These are phyloP conservation scores for Paracoccidioides lutzii DNA, from an alignment of 2,329 filamentous ascomycete species.

Conservation along the genomic window DNA sequence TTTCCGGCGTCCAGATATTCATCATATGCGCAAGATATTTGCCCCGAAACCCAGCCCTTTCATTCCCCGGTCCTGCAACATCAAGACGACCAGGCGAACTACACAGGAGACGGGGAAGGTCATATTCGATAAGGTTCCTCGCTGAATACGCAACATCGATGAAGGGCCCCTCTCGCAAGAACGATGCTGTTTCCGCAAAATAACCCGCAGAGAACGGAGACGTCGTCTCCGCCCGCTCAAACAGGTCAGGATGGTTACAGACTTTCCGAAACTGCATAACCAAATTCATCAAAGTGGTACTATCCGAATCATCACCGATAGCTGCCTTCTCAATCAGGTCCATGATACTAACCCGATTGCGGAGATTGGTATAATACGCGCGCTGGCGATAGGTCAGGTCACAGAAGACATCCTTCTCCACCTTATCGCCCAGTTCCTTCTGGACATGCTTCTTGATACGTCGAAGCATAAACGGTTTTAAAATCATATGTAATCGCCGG, in stretches of 20 bases:
- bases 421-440: slow-evolving; percentile 97
- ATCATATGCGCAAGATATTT: slow-evolving; percentile 68
- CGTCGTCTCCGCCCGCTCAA: slow-evolving; percentile 82
- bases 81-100: slow-evolving; percentile 65
- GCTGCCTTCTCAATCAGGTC: slow-evolving; percentile 96
- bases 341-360: slow-evolving; percentile 97
- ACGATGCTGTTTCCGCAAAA: slow-evolving; percentile 91
- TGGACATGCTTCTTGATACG: slow-evolving; percentile 99
- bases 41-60: slow-evolving; percentile 62
- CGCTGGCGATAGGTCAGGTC: slow-evolving; percentile 92
- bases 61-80: slow-evolving; percentile 60
- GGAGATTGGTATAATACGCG: slow-evolving; percentile 79
- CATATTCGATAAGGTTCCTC: slow-evolving; percentile 72
- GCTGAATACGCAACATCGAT: slow-evolving; percentile 78
- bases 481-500: slow-evolving; percentile 92
- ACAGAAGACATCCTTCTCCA: slow-evolving; percentile 91
- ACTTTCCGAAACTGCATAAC: slow-evolving; percentile 99
- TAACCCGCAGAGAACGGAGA: slow-evolving; percentile 74
- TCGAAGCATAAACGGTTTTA: slow-evolving; percentile 98
- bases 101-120: slow-evolving; percentile 70
- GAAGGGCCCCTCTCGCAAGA: slow-evolving; percentile 73
- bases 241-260: slow-evolving; percentile 95
- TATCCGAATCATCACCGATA: slow-evolving; percentile 85
- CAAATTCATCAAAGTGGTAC: slow-evolving; percentile 92
- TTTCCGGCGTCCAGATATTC: slow-evolving; percentile 78